Evolutionary conservation across 1,284 basidiomycete species (phyloP), one percentile per base, ranked within the genome.

Genomic region (Cerrena zonata): DNA sequence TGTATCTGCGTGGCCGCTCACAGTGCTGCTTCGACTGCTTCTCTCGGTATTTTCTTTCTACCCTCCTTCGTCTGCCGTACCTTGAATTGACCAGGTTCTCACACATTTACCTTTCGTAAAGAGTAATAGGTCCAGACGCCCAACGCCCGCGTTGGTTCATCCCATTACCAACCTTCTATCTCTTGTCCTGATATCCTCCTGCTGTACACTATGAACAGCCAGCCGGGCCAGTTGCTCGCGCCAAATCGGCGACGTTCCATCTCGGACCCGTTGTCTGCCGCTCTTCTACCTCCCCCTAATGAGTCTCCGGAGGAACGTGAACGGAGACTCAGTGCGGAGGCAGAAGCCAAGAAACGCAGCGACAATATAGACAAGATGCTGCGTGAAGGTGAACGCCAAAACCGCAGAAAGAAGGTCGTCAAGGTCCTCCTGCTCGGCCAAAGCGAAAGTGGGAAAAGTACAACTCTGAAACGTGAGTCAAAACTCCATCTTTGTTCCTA

Each of bases 401-500:
- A 70, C 58, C 80, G 77, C 69, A 80, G 76, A 64, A 67, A 69
- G 48, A 80, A 78, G 58, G 79, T 82, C 59, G 77, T 90, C 64
- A 86, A 84, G 63, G 78, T 91, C 44, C 72, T 91, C 47, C 73
- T 91, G 49, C 78, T 91, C 27, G 88, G 88, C 52, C 87, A 90
- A 73, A 87, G 84, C 58, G 87, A 89, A 73, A 86, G 82, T 58
- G 84, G 85, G 36, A 90, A 89, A 73, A 87, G 82, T 62, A 89
- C 86, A 12, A 89, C 86, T 4, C 73, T 89, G 57, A 89, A 89
- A 70, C 86, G 86, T 89, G 71, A 79, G 87, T 85, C 45, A 51
- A 41, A 54, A 26, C 50, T 44, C 45, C 53, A 39, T 51, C 50
- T 48, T 30, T 23, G 39, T 45, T 49, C 53, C 42, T 53, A n/a